Evolutionary conservation across 306 rosid species (phyloP).

Genomic region (Ormosia emarginata): DNA sequence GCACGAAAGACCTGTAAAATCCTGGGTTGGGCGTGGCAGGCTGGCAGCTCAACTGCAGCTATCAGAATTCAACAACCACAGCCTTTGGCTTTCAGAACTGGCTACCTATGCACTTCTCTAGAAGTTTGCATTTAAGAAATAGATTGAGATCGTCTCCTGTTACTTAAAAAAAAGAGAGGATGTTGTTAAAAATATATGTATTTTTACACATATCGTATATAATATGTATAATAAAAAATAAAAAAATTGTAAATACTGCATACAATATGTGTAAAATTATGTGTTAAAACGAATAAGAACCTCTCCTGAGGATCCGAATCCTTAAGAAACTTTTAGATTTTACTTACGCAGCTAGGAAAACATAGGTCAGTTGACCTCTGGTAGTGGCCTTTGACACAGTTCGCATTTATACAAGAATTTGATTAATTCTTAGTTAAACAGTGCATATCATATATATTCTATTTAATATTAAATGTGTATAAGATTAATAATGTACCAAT

Average conservation of each 20-base stretch:
- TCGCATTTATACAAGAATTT: not conserved
- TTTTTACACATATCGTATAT: no score
- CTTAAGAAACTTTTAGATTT: not conserved
- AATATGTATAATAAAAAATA: no score
- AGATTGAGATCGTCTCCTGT: no score
- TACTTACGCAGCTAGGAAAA: not conserved
- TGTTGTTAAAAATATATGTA: no score
- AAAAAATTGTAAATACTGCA: no score
- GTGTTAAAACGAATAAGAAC: no score
- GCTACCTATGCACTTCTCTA: not conserved
- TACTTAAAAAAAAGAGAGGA: no score
- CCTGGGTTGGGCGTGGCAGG: constrained; percentile 1
- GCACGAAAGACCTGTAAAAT: not conserved
- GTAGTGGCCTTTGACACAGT: not conserved
- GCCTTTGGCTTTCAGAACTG: not conserved
- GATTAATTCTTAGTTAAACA: not conserved
- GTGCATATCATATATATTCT: no score
- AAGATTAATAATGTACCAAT: no score
- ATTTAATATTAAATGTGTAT: no score
- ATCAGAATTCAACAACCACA: constrained; percentile 11
- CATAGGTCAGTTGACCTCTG: not conserved
- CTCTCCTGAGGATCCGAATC: no score
- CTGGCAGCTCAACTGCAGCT: constrained; percentile 22
- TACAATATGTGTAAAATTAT: no score
- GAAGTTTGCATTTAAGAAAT: not conserved